Evolutionary conservation across 768 basidiomycete species (phyloP).

Genomic region (Clitopilus passeckerianus): DNA sequence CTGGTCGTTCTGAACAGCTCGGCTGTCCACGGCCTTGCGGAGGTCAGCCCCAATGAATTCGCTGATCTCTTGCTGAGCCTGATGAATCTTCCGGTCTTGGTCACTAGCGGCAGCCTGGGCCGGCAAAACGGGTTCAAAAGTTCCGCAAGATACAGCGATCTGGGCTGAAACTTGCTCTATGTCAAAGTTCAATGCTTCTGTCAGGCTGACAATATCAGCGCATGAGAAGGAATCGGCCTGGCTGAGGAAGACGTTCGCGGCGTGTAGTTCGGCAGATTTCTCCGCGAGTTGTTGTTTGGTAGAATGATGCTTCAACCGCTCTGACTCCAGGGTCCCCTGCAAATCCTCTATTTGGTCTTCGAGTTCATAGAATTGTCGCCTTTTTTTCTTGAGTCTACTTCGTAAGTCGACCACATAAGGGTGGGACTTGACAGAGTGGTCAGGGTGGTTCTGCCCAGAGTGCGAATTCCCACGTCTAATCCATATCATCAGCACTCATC

Average conservation of each 20-base stretch:
- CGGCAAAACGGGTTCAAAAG: background rate
- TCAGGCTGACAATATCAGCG: background rate
- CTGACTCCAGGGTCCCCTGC: background rate
- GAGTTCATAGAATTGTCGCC: too few species aligned
- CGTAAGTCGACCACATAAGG: too few species aligned
- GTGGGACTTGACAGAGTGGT: too few species aligned
- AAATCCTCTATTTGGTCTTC: too few species aligned
- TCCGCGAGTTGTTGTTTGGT: background rate
- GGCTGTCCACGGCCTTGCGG: background rate
- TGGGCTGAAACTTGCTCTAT: background rate
- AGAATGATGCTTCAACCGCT: background rate
- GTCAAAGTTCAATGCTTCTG: background rate
- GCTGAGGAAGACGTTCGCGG: background rate
- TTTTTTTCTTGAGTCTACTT: too few species aligned
- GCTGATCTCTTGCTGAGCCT: background rate
- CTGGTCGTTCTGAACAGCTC: background rate
- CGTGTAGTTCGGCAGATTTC: background rate
- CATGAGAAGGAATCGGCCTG: background rate
- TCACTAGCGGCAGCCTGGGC: background rate
- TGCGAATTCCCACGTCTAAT: too few species aligned
- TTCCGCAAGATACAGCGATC: background rate
- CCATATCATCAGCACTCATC: too few species aligned
- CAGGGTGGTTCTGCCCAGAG: too few species aligned
- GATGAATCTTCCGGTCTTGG: background rate
- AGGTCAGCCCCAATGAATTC: background rate